Percentiles rank a stretch among this genome's conserved stretches.
These are phyloP conservation scores for Dactylonectria macrodidyma DNA, from an alignment of 2,329 filamentous ascomycete species.

Conservation along the genomic window DNA sequence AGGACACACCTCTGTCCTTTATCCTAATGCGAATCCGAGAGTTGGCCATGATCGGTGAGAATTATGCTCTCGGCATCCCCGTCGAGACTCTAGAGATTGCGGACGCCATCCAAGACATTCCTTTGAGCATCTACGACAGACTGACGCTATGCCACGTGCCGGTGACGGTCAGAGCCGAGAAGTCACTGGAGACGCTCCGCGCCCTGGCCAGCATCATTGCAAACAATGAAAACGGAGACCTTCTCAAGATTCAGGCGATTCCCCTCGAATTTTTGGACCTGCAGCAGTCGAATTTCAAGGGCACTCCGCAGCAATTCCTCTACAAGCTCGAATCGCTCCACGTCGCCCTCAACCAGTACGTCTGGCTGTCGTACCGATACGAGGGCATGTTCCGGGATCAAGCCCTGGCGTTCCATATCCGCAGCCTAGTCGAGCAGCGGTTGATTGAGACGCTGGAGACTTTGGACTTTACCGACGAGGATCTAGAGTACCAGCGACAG, in stretches of 20 bases:
- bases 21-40: slow-evolving; percentile 83
- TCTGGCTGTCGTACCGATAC: slow-evolving; percentile 95
- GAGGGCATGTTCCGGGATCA: slow-evolving; percentile 84
- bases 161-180: slow-evolving; percentile 66
- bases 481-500: slow-evolving; percentile 47
- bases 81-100: slow-evolving; percentile 76
- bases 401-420: slow-evolving; percentile 83
- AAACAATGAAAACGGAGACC: slow-evolving; percentile 73
- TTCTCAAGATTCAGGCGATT: slow-evolving; percentile 80
- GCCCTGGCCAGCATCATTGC: slow-evolving; percentile 81
- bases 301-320: slow-evolving; percentile 70
- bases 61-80: slow-evolving; percentile 77
- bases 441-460: slow-evolving; percentile 68
- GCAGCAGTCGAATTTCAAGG: slow-evolving; percentile 58
- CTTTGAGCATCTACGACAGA: slow-evolving; percentile 80
- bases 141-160: slow-evolving; percentile 84
- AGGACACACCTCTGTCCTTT: slow-evolving; percentile 85
- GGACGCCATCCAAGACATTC: slow-evolving; percentile 80
- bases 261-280: slow-evolving; percentile 83
- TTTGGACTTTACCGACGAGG: slow-evolving; percentile 64
- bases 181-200: slow-evolving; percentile 66
- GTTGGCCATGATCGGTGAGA: slow-evolving; percentile 72
- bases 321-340: slow-evolving; percentile 82
- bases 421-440: slow-evolving; percentile 81
- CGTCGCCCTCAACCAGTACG: slow-evolving; percentile 85